These are phyloP conservation scores for Trypanosoma brucei DNA, from an alignment of 208 protist genomes.

Conservation along the genomic window DNA sequence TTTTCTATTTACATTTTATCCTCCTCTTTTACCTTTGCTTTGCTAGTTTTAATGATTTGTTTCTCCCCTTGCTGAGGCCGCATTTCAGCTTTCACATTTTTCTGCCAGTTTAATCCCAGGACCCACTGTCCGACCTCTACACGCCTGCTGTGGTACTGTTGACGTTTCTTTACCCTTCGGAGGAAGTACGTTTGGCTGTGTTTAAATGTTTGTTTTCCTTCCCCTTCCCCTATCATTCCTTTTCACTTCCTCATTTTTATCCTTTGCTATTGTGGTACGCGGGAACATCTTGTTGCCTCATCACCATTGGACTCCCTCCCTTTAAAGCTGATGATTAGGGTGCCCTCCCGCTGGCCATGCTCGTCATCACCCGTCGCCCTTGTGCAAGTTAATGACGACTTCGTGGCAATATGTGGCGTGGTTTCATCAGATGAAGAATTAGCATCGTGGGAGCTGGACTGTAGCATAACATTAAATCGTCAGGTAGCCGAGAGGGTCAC, in stretches of 20 bases:
- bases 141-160: too few species aligned
- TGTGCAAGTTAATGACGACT: slow-evolving; percentile 35
- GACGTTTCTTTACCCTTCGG: too few species aligned
- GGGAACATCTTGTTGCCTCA: too few species aligned
- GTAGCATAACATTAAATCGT: slow-evolving; percentile 12
- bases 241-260: background rate
- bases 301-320: too few species aligned
- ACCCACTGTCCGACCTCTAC: too few species aligned
- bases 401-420: slow-evolving; percentile 27
- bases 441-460: slow-evolving; percentile 20
- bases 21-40: slow-evolving; percentile 10
- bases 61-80: too few species aligned
- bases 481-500: slow-evolving; percentile 25
- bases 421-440: slow-evolving; percentile 7
- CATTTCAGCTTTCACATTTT: background rate
- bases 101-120: background rate
- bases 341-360: slow-evolving; percentile 45
- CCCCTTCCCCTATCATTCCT: background rate
- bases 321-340: slow-evolving; percentile 33
- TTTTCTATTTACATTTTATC: slow-evolving; percentile 18
- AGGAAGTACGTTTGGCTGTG: too few species aligned
- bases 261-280: too few species aligned
- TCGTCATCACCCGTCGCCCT: slow-evolving; percentile 32
- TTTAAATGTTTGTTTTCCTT: background rate
- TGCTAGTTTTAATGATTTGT: slow-evolving; percentile 1